These are phyloP conservation scores for Rutstroemia sp. DNA, from an alignment of 2,329 filamentous ascomycete genomes.

Conservation along the genomic window DNA sequence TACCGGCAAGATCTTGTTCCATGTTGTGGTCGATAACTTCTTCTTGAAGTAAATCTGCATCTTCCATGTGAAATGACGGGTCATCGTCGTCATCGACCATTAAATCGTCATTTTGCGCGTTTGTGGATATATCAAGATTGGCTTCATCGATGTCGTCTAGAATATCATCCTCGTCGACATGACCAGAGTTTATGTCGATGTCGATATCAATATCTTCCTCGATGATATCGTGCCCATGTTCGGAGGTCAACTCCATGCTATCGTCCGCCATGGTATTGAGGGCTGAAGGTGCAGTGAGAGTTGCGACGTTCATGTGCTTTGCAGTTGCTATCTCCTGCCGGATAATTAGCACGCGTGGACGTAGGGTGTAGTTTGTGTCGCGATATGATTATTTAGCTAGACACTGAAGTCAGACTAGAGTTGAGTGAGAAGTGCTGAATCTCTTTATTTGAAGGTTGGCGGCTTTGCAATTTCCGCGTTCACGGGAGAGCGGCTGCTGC, in stretches of 20 bases:
- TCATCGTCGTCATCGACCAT: constrained; percentile 36
- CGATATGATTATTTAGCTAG: too few relatives aligned
- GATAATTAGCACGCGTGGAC: not conserved
- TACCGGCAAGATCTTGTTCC: constrained; percentile 16
- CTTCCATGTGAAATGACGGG: constrained; percentile 33
- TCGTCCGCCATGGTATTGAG: constrained; percentile 32
- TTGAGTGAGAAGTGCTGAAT: not conserved
- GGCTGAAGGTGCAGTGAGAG: not conserved
- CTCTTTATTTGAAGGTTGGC: too few relatives aligned
- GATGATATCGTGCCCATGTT: constrained; percentile 31
- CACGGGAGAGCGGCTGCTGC: too few relatives aligned
- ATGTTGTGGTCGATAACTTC: constrained; percentile 17
- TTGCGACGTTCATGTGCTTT: constrained; percentile 5
- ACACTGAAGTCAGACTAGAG: not conserved
- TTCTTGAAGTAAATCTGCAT: constrained; percentile 24
- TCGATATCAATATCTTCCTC: constrained; percentile 53
- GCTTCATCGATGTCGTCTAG: constrained; percentile 40
- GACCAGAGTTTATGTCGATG: constrained; percentile 40
- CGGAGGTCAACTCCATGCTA: constrained; percentile 48
- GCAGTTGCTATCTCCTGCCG: not conserved
- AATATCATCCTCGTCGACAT: constrained; percentile 47
- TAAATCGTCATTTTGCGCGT: constrained; percentile 37
- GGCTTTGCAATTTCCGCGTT: too few relatives aligned
- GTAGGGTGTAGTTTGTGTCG: not conserved
- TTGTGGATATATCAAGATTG: constrained; percentile 1